These are phyloP conservation scores for Lentinula guzmanii DNA, from an alignment of 768 basidiomycete species.

Conservation along the genomic window DNA sequence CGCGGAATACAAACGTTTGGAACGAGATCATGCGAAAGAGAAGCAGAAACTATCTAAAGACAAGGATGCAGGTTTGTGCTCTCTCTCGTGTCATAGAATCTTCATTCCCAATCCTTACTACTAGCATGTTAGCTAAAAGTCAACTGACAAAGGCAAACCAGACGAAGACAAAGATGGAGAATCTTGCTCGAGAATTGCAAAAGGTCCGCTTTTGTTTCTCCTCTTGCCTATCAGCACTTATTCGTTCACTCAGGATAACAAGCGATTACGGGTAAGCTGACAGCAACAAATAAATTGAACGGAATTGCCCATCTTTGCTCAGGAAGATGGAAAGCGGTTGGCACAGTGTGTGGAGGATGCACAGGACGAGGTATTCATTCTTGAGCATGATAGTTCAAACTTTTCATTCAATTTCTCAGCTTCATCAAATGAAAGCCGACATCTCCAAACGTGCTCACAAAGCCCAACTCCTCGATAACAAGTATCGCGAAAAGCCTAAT, in stretches of 20 bases:
- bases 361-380: slow-evolving; percentile 65
- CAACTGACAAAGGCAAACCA: slow-evolving; percentile 86
- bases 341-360: slow-evolving; percentile 80
- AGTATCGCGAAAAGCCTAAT: slow-evolving; percentile 83
- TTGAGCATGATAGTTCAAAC: neutral
- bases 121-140: slow-evolving; percentile 54
- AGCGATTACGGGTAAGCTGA: slow-evolving; percentile 67
- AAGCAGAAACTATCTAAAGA: slow-evolving; percentile 88
- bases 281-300: neutral
- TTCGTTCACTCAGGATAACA: slow-evolving; percentile 63
- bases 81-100: slow-evolving; percentile 4
- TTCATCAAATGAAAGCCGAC: slow-evolving; percentile 76
- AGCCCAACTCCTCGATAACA: slow-evolving; percentile 71
- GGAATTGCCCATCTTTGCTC: slow-evolving; percentile 16
- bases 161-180: slow-evolving; percentile 87
- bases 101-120: slow-evolving; percentile 7
- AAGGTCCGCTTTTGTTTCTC: slow-evolving; percentile 47
- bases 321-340: slow-evolving; percentile 85
- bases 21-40: slow-evolving; percentile 87
- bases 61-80: slow-evolving; percentile 72
- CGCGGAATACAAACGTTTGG: slow-evolving; percentile 80
- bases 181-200: slow-evolving; percentile 81
- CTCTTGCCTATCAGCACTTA: neutral
- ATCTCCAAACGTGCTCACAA: slow-evolving; percentile 76
- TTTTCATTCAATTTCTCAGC: slow-evolving; percentile 30